phyloP scores from a whole-genome alignment of 441 rosid genomes.

The Mallotus repandus region DNA sequence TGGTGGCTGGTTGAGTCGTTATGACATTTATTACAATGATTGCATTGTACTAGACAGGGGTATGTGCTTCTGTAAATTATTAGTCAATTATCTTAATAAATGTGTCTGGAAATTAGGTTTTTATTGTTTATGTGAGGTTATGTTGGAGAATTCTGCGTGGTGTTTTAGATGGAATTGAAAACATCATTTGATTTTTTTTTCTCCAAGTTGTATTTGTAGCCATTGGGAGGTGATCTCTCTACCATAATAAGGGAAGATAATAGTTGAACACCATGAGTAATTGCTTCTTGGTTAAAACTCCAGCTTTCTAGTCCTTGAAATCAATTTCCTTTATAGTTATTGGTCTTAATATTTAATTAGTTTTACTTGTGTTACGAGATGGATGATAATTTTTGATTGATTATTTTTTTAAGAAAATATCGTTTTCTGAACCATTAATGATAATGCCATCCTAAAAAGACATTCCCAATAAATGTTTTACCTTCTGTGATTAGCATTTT shows the following conservation, averaged over 20 bases:
- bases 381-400: not conserved
- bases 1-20: constrained; percentile 99
- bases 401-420: not conserved
- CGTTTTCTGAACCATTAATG: not conserved
- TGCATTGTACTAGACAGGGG: constrained; percentile 87
- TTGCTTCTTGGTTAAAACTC: not conserved
- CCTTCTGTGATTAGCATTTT: not conserved
- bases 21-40: constrained; percentile 93
- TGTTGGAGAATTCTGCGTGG: not conserved
- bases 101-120: not conserved
- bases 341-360: too few relatives aligned
- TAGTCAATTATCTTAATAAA: not conserved
- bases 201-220: not conserved
- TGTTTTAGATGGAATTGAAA: not conserved
- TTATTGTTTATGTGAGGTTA: not conserved
- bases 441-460: not conserved
- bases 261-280: not conserved
- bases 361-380: not conserved
- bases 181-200: not conserved
- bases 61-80: constrained; percentile 27
- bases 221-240: not conserved
- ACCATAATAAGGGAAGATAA: not conserved
- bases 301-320: not conserved
- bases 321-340: not conserved
- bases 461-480: not conserved